Evolutionary conservation across 2,329 filamentous ascomycete genomes (phyloP).

Genomic region (Emmonsia crescens): DNA sequence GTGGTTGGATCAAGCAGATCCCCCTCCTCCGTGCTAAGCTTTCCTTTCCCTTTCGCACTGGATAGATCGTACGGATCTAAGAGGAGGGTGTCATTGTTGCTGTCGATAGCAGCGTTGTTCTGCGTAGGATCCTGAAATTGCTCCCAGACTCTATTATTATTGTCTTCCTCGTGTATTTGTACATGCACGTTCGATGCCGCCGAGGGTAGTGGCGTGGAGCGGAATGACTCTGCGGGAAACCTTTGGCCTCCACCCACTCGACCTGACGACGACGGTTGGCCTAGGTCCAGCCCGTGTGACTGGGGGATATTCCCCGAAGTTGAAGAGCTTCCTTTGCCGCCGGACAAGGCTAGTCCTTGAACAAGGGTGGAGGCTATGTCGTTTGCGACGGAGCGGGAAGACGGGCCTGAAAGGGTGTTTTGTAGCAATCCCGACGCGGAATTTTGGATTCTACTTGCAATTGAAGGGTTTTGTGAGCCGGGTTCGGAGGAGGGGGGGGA

Average conservation of each 20-base stretch:
- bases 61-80: slow-evolving; percentile 1
- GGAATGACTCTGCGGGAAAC: slow-evolving; percentile 16
- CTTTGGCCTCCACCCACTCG: background rate
- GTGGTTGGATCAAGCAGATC: background rate
- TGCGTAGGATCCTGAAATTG: slow-evolving; percentile 16
- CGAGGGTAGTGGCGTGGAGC: slow-evolving; percentile 10
- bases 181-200: slow-evolving; percentile 1
- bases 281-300: background rate
- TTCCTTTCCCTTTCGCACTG: slow-evolving; percentile 13
- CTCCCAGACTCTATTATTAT: slow-evolving; percentile 15
- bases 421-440: slow-evolving; percentile 14
- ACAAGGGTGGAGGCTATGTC: slow-evolving; percentile 8
- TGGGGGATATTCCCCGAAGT: background rate
- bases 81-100: background rate
- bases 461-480: background rate
- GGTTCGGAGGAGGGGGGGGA: background rate
- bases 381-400: slow-evolving; percentile 1
- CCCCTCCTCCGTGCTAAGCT: slow-evolving; percentile 4
- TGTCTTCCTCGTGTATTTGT: slow-evolving; percentile 9
- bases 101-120: background rate
- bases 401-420: slow-evolving; percentile 6
- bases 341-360: slow-evolving; percentile 1
- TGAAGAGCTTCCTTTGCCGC: background rate
- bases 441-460: slow-evolving; percentile 11
- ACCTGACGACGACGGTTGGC: slow-evolving; percentile 9